Evolutionary conservation across 441 rosid genomes (phyloP).

Genomic region (Euphorbia schlechtendalii): DNA sequence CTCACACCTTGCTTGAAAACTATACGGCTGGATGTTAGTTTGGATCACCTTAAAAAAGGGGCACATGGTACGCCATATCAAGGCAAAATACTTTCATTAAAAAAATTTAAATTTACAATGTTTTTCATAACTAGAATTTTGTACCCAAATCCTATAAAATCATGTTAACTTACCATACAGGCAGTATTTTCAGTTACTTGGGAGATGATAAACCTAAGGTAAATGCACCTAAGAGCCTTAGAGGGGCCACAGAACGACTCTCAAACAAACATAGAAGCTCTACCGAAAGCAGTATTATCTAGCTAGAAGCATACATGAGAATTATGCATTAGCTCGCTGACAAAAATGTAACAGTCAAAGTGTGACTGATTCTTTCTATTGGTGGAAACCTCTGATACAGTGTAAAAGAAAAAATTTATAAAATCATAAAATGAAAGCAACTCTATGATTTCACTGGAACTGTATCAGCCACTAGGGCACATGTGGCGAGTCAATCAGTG

Average conservation of each 20-base stretch:
- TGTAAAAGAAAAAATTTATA: constrained; percentile 9
- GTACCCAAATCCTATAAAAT: too few species aligned
- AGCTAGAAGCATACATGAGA: constrained; percentile 23
- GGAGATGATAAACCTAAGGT: neutral
- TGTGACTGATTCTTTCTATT: constrained; percentile 19
- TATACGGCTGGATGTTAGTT: too few species aligned
- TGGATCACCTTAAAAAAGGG: too few species aligned
- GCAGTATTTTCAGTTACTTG: neutral
- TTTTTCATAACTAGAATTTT: neutral
- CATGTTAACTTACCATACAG: neutral
- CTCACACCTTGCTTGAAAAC: too few species aligned
- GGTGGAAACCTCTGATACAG: constrained; percentile 17
- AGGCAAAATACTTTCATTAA: too few species aligned
- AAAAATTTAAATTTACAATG: neutral
- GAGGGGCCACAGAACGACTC: neutral
- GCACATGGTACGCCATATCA: too few species aligned
- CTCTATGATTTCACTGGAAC: constrained; percentile 14
- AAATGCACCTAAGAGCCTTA: neutral
- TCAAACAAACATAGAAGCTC: neutral
- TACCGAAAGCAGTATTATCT: constrained; percentile 6
- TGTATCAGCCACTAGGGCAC: constrained; percentile 19
- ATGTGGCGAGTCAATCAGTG: constrained; percentile 31
- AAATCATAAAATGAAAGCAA: constrained; percentile 9
- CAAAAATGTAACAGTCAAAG: constrained; percentile 25
- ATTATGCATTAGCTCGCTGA: constrained; percentile 14